Conservation (phyloP, 106 monocot species). For the Chionographis japonica region DNA sequence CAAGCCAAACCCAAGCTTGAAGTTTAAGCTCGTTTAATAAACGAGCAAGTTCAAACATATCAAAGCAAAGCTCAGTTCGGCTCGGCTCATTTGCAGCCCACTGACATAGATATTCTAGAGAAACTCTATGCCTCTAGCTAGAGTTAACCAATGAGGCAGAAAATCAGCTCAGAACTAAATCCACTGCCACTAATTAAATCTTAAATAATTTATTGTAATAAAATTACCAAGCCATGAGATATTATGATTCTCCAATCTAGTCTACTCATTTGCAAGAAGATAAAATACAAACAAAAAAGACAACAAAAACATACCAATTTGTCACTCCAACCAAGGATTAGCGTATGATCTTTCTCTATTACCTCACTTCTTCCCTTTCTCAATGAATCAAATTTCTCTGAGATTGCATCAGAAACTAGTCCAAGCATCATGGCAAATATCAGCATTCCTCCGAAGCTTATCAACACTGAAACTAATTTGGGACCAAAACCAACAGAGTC, state of each 20-base stretch:
- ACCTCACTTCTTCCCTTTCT: slow-evolving; percentile 81
- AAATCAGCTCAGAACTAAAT: too few relatives aligned
- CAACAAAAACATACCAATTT: slow-evolving; percentile 35
- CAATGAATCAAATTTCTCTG: slow-evolving; percentile 74
- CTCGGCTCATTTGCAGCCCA: too few relatives aligned
- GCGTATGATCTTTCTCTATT: slow-evolving; percentile 61
- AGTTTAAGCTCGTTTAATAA: too few relatives aligned
- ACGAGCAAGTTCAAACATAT: too few relatives aligned
- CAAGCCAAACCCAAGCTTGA: too few relatives aligned
- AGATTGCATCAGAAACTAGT: slow-evolving; percentile 69
- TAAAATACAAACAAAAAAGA: background rate
- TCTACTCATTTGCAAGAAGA: background rate
- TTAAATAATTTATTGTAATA: too few relatives aligned
- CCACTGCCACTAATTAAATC: too few relatives aligned
- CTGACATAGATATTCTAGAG: too few relatives aligned
- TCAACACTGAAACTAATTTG: slow-evolving; percentile 61
- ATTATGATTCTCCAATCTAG: background rate
- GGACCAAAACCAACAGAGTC: slow-evolving; percentile 55
- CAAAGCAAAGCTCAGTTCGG: too few relatives aligned
- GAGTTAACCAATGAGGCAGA: too few relatives aligned
- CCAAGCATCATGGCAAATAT: slow-evolving; percentile 90
- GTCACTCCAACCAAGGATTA: slow-evolving; percentile 81
- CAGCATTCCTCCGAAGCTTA: slow-evolving; percentile 75
- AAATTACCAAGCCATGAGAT: too few relatives aligned
- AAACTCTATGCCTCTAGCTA: too few relatives aligned